A percentile compares a stretch with the other conserved stretches of the same genome.
Conservation (phyloP, 2,329 filamentous ascomycete genomes). For the Ophiostoma pallidulum region DNA sequence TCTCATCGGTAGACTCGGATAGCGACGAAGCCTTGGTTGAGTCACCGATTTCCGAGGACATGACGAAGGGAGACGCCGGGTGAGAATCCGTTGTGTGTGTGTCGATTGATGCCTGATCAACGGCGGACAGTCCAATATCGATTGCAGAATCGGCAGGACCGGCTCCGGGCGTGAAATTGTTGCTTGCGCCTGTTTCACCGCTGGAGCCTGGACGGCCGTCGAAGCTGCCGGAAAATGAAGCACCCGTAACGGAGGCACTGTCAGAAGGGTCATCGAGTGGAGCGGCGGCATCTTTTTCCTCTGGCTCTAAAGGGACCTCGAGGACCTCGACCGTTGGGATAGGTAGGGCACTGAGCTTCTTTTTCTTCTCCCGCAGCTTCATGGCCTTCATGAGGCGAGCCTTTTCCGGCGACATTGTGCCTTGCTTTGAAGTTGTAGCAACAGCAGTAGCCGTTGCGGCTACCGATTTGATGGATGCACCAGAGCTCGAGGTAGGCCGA, state of each 20-base stretch:
- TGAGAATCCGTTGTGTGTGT: conserved; percentile 45
- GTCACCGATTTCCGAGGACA: conserved; percentile 44
- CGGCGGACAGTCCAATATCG: conserved; percentile 38
- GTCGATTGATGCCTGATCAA: conserved; percentile 39
- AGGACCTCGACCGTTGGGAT: conserved; percentile 21
- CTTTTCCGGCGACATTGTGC: conserved; percentile 75
- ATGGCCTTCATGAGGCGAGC: conserved; percentile 88
- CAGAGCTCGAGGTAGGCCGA: conserved; percentile 35
- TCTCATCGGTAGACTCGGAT: conserved; percentile 54
- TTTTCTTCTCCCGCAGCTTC: conserved; percentile 78
- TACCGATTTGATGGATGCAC: conserved; percentile 32
- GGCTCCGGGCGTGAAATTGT: background rate
- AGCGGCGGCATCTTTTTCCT: background rate
- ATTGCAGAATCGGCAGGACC: conserved; percentile 41
- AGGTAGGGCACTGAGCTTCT: conserved; percentile 29
- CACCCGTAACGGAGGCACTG: background rate
- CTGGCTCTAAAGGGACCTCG: conserved; percentile 8
- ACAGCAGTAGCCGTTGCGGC: conserved; percentile 28
- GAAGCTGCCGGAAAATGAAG: background rate
- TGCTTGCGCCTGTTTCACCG: background rate
- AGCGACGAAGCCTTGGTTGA: conserved; percentile 56
- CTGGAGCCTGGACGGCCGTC: conserved; percentile 1
- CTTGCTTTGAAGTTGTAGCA: conserved; percentile 31
- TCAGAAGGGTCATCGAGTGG: background rate
- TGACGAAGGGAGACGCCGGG: conserved; percentile 44